Evolutionary conservation across 2,329 filamentous ascomycete genomes (phyloP).

Genomic region (Phaeomoniella chlamydospora): DNA sequence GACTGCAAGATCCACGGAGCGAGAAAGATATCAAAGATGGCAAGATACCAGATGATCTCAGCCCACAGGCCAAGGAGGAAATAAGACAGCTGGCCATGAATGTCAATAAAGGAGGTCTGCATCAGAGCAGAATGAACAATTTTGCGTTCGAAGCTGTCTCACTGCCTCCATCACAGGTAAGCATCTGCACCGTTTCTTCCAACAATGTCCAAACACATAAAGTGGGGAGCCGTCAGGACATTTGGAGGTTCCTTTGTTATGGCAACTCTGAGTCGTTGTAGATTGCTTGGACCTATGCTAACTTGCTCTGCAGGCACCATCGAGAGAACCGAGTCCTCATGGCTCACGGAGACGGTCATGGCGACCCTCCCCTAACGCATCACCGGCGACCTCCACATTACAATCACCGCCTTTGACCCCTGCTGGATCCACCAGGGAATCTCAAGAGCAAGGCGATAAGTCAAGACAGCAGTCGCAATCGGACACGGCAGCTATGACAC

Average conservation of each 20-base stretch:
- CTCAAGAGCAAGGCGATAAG: slow-evolving; percentile 17
- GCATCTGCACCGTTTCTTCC: slow-evolving; percentile 11
- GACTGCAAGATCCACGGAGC: slow-evolving; percentile 5
- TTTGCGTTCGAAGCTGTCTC: slow-evolving; percentile 87
- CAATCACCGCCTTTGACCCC: slow-evolving; percentile 85
- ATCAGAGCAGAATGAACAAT: slow-evolving; percentile 70
- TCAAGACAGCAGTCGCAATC: slow-evolving; percentile 18
- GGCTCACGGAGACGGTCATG: slow-evolving; percentile 40
- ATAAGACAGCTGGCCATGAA: slow-evolving; percentile 57
- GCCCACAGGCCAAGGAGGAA: slow-evolving; percentile 41
- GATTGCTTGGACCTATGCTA: background rate
- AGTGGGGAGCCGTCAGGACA: no score
- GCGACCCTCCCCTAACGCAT: slow-evolving; percentile 53
- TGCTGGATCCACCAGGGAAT: slow-evolving; percentile 52
- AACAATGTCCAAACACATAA: no score
- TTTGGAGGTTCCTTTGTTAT: no score
- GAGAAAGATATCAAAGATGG: slow-evolving; percentile 5
- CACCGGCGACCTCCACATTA: slow-evolving; percentile 54
- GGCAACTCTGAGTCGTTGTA: slow-evolving; percentile 1
- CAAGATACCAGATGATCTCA: slow-evolving; percentile 13
- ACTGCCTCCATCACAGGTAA: slow-evolving; percentile 44
- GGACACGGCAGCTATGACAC: slow-evolving; percentile 30
- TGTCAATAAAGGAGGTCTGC: slow-evolving; percentile 59
- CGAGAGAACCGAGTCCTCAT: slow-evolving; percentile 45
- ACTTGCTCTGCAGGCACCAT: slow-evolving; percentile 14